Evolutionary conservation across 768 basidiomycete species (phyloP).

Genomic region (Suillus subaureus): DNA sequence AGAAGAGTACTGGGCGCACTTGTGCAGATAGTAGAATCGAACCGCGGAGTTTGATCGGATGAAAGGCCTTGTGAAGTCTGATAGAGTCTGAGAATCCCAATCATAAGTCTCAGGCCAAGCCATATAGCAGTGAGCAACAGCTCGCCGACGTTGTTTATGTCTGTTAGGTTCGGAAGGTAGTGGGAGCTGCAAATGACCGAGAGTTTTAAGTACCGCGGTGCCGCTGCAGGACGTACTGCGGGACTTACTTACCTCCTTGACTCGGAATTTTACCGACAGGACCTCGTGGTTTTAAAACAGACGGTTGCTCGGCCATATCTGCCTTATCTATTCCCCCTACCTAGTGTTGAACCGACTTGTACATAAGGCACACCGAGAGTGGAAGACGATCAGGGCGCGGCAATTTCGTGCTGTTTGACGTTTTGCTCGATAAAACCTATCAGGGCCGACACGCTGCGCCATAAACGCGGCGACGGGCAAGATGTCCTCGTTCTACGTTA

Average conservation of each 20-base stretch:
- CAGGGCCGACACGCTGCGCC: not conserved
- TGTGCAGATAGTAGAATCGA: not conserved
- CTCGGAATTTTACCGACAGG: not conserved
- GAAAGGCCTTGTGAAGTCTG: too few relatives aligned
- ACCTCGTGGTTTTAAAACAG: not conserved
- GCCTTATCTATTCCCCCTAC: not conserved
- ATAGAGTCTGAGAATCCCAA: not conserved
- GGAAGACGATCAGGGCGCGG: not conserved
- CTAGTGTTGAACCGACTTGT: not conserved
- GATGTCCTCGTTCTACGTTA: slow-evolving; percentile 2
- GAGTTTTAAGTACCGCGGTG: slow-evolving; percentile 2
- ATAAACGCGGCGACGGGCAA: not conserved
- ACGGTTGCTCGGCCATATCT: not conserved
- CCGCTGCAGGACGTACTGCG: not conserved
- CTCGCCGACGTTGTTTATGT: not conserved
- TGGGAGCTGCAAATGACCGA: not conserved
- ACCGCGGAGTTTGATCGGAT: slow-evolving; percentile 1
- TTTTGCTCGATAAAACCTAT: not conserved
- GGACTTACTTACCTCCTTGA: not conserved
- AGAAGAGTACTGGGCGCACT: not conserved
- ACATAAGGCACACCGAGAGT: not conserved
- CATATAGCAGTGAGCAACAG: too few relatives aligned
- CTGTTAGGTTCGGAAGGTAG: not conserved
- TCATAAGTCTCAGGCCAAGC: not conserved
- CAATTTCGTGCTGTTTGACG: slow-evolving; percentile 1